These are phyloP conservation scores for Mucor piriformis DNA, from an alignment of 371 early-diverging fungal genomes.

Conservation along the genomic window DNA sequence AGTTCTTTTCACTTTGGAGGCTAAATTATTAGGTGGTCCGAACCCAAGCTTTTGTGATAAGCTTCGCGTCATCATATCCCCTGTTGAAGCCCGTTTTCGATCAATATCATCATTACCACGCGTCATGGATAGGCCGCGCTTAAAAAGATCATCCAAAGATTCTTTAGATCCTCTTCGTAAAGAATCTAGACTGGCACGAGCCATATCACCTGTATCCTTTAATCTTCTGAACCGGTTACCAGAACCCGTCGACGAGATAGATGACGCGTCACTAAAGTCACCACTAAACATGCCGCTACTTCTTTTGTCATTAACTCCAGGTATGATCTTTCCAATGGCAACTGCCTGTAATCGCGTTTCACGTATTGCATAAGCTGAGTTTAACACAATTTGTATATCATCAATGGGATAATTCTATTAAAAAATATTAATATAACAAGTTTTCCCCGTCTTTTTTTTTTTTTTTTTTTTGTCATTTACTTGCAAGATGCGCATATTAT, in stretches of 20 bases:
- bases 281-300: constrained; percentile 32
- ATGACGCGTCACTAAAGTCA: constrained; percentile 48
- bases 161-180: constrained; percentile 45
- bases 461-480: constrained; percentile 18
- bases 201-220: constrained; percentile 48
- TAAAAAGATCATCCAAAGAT: constrained; percentile 48
- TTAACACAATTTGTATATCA: constrained; percentile 52
- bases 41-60: constrained; percentile 39
- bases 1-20: constrained; percentile 27
- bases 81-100: constrained; percentile 42
- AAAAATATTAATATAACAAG: not conserved
- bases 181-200: constrained; percentile 46
- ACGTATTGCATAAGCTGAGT: constrained; percentile 42
- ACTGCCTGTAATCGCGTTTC: constrained; percentile 41
- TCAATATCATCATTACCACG: constrained; percentile 25
- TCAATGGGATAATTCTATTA: constrained; percentile 54
- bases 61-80: constrained; percentile 33
- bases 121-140: constrained; percentile 24
- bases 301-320: constrained; percentile 41
- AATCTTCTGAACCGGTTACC: constrained; percentile 39
- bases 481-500: constrained; percentile 70
- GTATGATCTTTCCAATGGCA: constrained; percentile 33
- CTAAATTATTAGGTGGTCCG: constrained; percentile 11
- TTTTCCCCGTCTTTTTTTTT: not conserved
- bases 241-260: constrained; percentile 42